Evolutionary conservation across 164 flowering plant species (phyloP).

Genomic region (Houttuynia cordata): DNA sequence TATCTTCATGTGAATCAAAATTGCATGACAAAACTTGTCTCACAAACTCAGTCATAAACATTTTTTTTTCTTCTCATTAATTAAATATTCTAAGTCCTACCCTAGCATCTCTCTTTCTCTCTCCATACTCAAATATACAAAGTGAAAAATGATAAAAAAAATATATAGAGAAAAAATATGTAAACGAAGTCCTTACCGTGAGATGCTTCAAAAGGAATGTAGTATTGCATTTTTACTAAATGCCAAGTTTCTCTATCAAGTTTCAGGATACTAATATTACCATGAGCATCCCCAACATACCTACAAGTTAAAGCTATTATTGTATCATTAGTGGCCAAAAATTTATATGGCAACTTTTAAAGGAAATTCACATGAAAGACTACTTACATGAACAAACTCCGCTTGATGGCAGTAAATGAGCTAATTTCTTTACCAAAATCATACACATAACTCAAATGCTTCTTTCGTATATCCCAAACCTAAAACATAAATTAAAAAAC

Average conservation of each 20-base stretch:
- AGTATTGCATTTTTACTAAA: conserved; percentile 55
- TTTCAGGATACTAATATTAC: conserved; percentile 56
- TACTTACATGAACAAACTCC: conserved; percentile 44
- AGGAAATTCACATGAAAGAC: background rate
- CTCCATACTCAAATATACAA: too few relatives aligned
- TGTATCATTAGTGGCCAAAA: background rate
- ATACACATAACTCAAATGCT: conserved; percentile 42
- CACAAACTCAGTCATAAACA: too few relatives aligned
- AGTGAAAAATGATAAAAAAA: too few relatives aligned
- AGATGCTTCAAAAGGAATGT: conserved; percentile 57
- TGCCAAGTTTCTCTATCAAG: conserved; percentile 35
- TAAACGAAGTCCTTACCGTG: conserved; percentile 34
- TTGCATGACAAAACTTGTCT: too few relatives aligned
- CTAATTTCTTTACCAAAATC: conserved; percentile 46
- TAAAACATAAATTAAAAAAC: conserved; percentile 6
- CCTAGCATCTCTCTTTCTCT: too few relatives aligned
- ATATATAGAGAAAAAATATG: too few relatives aligned
- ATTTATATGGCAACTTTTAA: background rate
- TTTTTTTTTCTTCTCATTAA: too few relatives aligned
- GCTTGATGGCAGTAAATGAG: conserved; percentile 43
- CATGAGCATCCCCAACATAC: conserved; percentile 65
- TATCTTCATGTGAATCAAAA: too few relatives aligned
- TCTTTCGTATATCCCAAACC: conserved; percentile 81
- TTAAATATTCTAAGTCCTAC: too few relatives aligned
- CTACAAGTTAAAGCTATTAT: conserved; percentile 19